phyloP scores from a whole-genome alignment of 2,329 filamentous ascomycete genomes.

The Colletotrichum eremochloae region DNA sequence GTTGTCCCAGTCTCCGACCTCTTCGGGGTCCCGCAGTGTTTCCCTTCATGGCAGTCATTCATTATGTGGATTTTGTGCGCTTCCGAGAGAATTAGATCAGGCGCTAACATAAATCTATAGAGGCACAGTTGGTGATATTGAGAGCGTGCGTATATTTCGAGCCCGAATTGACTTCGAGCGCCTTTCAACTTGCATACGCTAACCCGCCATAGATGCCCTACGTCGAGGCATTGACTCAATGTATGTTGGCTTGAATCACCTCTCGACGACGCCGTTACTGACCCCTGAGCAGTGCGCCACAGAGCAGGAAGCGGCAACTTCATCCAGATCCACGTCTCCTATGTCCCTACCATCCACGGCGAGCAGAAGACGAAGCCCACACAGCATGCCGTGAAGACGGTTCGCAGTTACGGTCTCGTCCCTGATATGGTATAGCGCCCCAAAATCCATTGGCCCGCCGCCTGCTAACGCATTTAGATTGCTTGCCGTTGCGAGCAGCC shows the following conservation, averaged over 20 bases:
- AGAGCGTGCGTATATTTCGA: conserved; percentile 61
- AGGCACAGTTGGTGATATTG: conserved; percentile 76
- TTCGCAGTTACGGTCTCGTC: conserved; percentile 82
- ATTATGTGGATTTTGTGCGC: too few relatives aligned
- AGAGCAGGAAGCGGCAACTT: conserved; percentile 84
- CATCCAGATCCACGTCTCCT: conserved; percentile 88
- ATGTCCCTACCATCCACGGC: conserved; percentile 78
- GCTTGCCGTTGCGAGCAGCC: conserved; percentile 89
- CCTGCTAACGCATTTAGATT: conserved; percentile 67
- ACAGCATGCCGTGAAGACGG: conserved; percentile 87
- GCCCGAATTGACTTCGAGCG: background rate
- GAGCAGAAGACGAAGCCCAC: conserved; percentile 98
- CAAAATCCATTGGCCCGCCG: background rate
- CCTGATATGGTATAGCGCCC: conserved; percentile 72
- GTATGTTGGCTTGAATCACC: background rate
- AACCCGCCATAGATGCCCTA: conserved; percentile 73
- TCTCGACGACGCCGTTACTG: background rate
- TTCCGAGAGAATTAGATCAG: background rate
- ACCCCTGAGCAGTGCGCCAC: conserved; percentile 64
- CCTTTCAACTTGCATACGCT: background rate
- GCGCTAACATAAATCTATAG: conserved; percentile 29
- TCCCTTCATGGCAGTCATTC: background rate
- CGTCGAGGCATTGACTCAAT: conserved; percentile 86
- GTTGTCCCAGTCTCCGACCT: conserved; percentile 44
- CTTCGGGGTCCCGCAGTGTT: too few relatives aligned